Evolutionary conservation across 805 yeast species (phyloP), one percentile per base, ranked within the genome.

Genomic region (Starmerella scarabaei): DNA sequence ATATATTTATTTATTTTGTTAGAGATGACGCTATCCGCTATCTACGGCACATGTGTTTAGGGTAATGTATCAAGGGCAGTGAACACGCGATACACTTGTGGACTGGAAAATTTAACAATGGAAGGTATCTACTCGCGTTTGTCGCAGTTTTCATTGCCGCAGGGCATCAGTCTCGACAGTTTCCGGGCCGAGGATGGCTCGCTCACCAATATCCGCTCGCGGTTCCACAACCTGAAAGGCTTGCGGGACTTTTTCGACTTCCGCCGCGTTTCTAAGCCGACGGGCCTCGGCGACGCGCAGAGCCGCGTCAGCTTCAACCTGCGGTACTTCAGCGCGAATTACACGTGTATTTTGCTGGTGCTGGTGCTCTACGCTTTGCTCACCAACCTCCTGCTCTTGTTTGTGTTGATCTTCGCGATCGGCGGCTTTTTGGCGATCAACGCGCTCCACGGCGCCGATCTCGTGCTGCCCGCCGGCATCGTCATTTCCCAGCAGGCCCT

Each of bases 211-310:
- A 5, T 88, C 36, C 83, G 79, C 56, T 55, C 68, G 29, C 72
- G 77, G 47, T 66, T 85, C 46, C 62, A 91, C 35, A 73, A 80
- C 53, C 61, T 91, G 45, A 78, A 81, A 56, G 83, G 96, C 28
- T 86, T 93, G 31, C 91, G 80, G 61, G 98, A 91, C 59, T 91
- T 91, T 58, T 83, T 91, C 56, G 96, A 91, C 59, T 63, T 81
- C 56, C 80, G 85, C 61, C 77, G 94, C 58, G 61, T 91, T 46
- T 80, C 94, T 28, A 85, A 84, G 59, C 99, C 99, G 17, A 75
- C 73, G 40, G 85, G 84, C 61, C 80, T 85, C 59, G 76, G 80
- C 36, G 98, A 91, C 51, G 67, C 81, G 37, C 98, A 91, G 64
- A 73, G 81, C 52, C 75, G 99, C 60, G 83, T 88, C 31, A 64